phyloP scores from a whole-genome alignment of 1,139 yeast species.

The Yamadazyma dushanensis region DNA sequence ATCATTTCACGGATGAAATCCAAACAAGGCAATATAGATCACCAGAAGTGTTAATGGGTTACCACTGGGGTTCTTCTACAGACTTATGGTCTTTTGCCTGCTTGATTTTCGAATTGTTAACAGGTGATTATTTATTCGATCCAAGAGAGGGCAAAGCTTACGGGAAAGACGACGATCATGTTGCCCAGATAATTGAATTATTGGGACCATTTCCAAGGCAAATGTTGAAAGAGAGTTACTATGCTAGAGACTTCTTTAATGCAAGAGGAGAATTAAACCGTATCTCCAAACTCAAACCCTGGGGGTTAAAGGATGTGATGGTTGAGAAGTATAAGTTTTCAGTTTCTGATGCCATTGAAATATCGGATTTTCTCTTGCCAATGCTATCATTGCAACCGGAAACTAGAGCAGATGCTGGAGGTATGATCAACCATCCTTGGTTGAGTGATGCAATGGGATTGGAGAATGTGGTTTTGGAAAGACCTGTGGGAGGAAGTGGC shows the following conservation, averaged over 20 bases:
- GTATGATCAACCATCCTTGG: slow-evolving; percentile 80
- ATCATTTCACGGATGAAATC: slow-evolving; percentile 52
- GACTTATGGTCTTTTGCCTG: slow-evolving; percentile 54
- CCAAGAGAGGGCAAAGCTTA: slow-evolving; percentile 49
- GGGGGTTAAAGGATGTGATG: slow-evolving; percentile 50
- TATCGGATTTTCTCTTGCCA: slow-evolving; percentile 66
- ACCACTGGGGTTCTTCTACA: slow-evolving; percentile 52
- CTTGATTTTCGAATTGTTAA: slow-evolving; percentile 44
- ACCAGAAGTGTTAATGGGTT: slow-evolving; percentile 49
- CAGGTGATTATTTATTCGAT: slow-evolving; percentile 51
- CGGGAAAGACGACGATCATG: slow-evolving; percentile 50
- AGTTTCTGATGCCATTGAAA: slow-evolving; percentile 51
- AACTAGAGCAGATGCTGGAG: slow-evolving; percentile 77
- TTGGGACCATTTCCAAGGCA: slow-evolving; percentile 45
- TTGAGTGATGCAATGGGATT: slow-evolving; percentile 61
- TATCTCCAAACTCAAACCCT: slow-evolving; percentile 52
- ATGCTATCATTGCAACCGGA: slow-evolving; percentile 74
- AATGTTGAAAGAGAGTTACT: slow-evolving; percentile 44
- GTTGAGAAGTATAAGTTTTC: slow-evolving; percentile 63
- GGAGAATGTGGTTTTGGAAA: slow-evolving; percentile 53
- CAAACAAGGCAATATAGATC: slow-evolving; percentile 51
- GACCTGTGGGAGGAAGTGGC: slow-evolving; percentile 65
- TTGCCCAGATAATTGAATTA: slow-evolving; percentile 50
- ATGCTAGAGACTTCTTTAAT: slow-evolving; percentile 46
- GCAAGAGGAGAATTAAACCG: slow-evolving; percentile 57